These are phyloP conservation scores for Takashimella koratensis DNA, from an alignment of 1,284 basidiomycete genomes.

Conservation along the genomic window DNA sequence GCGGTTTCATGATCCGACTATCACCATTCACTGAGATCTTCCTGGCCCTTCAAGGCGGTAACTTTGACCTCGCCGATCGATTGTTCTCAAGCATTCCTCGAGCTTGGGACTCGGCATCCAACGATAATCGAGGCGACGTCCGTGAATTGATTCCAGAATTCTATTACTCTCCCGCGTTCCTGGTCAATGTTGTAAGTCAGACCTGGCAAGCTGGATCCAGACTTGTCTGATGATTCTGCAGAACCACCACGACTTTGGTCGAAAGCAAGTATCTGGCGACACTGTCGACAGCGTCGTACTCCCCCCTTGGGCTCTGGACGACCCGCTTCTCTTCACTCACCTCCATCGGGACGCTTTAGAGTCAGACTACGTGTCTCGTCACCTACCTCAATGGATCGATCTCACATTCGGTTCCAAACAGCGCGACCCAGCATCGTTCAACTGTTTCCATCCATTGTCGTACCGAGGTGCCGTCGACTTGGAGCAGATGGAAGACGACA, in stretches of 20 bases:
- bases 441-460: slow-evolving; percentile 90
- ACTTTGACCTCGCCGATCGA: slow-evolving; percentile 92
- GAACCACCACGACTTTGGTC: slow-evolving; percentile 76
- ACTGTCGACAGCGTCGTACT: slow-evolving; percentile 82
- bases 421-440: slow-evolving; percentile 70
- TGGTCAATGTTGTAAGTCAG: slow-evolving; percentile 55
- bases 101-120: slow-evolving; percentile 79
- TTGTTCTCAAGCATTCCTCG: slow-evolving; percentile 78
- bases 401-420: slow-evolving; percentile 78
- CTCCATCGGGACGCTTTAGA: slow-evolving; percentile 84
- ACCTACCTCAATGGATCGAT: slow-evolving; percentile 88
- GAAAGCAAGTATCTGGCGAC: slow-evolving; percentile 75
- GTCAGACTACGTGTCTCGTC: slow-evolving; percentile 79
- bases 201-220: slow-evolving; percentile 56
- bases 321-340: slow-evolving; percentile 78
- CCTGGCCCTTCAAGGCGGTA: slow-evolving; percentile 69
- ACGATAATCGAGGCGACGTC: slow-evolving; percentile 86
- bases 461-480: slow-evolving; percentile 91
- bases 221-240: slow-evolving; percentile 31
- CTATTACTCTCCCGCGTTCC: slow-evolving; percentile 57
- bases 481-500: slow-evolving; percentile 75
- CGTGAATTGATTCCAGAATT: slow-evolving; percentile 93
- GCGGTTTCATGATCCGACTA: slow-evolving; percentile 87
- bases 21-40: slow-evolving; percentile 91
- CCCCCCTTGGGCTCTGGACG: slow-evolving; percentile 84